A percentile compares a stretch with the other conserved stretches of the same genome.
Evolutionary conservation across 164 flowering plant genomes (phyloP).

Genomic region (Nymphaea colorata): DNA sequence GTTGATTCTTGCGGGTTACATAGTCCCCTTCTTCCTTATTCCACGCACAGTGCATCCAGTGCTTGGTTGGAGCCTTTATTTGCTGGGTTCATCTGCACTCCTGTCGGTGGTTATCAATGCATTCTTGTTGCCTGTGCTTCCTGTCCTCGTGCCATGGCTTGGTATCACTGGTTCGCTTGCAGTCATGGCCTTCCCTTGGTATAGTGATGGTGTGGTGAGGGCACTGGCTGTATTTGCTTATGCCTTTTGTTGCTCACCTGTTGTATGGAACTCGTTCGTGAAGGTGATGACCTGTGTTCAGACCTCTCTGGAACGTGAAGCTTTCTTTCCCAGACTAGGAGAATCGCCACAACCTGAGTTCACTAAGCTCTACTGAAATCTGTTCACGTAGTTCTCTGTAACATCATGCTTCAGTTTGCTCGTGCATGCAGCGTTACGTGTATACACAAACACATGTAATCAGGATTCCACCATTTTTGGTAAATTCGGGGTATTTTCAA

Average conservation of each 20-base stretch:
- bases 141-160: constrained; percentile 52
- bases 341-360: constrained; percentile 43
- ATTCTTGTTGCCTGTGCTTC: constrained; percentile 53
- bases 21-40: constrained; percentile 55
- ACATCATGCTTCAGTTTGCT: not conserved
- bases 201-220: constrained; percentile 56
- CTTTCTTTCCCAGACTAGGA: constrained; percentile 41
- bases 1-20: constrained; percentile 62
- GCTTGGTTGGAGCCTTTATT: constrained; percentile 79
- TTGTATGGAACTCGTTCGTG: constrained; percentile 39
- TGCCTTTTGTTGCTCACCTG: constrained; percentile 64
- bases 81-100: constrained; percentile 54
- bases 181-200: constrained; percentile 92
- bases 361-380: constrained; percentile 49
- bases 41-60: constrained; percentile 79
- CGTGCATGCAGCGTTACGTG: constrained; percentile 1
- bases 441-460: not conserved
- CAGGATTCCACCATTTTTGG: constrained; percentile 1
- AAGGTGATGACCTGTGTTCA: constrained; percentile 52
- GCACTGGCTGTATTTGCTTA: constrained; percentile 64
- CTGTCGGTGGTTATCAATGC: constrained; percentile 40
- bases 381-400: not conserved
- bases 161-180: constrained; percentile 53
- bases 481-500: not conserved
- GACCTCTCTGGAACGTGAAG: constrained; percentile 55